Conservation (phyloP, 2,329 filamentous ascomycete genomes). For the Fusarium transvaalense region DNA sequence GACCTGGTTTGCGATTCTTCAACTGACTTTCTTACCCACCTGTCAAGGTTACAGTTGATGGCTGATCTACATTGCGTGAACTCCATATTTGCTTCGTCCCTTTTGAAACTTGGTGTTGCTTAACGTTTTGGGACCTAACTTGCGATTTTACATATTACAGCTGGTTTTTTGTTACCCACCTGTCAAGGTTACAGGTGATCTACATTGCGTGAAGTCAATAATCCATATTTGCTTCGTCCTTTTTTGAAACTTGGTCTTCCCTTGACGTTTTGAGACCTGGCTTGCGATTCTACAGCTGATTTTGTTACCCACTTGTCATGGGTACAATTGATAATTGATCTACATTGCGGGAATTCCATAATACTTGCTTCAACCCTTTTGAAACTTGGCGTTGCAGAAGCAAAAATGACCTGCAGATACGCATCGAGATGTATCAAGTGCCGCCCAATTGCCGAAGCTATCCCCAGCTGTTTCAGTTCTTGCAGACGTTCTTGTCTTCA, state of each 20-base stretch:
- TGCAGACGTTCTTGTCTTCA: not conserved
- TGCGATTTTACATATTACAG: too few relatives aligned
- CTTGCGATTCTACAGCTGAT: not conserved
- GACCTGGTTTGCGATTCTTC: slow-evolving; percentile 1
- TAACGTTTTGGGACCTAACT: too few relatives aligned
- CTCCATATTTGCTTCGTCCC: not conserved
- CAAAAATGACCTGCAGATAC: not conserved
- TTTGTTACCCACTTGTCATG: not conserved
- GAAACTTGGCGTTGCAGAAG: not conserved
- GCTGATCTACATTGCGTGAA: slow-evolving; percentile 4
- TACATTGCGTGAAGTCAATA: too few relatives aligned
- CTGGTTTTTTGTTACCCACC: too few relatives aligned
- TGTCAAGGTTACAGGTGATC: too few relatives aligned
- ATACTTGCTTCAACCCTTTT: not conserved
- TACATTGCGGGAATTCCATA: slow-evolving; percentile 1
- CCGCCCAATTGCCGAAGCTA: not conserved
- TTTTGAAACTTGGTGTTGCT: not conserved
- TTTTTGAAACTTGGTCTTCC: too few relatives aligned
- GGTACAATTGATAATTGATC: not conserved
- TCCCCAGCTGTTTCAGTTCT: not conserved
- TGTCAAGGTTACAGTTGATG: not conserved
- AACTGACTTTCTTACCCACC: not conserved
- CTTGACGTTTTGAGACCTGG: not conserved
- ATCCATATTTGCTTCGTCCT: too few relatives aligned
- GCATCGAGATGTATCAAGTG: not conserved